These are phyloP conservation scores for Eucalyptus regnans DNA, from an alignment of 345 rosid genomes.

Conservation along the genomic window DNA sequence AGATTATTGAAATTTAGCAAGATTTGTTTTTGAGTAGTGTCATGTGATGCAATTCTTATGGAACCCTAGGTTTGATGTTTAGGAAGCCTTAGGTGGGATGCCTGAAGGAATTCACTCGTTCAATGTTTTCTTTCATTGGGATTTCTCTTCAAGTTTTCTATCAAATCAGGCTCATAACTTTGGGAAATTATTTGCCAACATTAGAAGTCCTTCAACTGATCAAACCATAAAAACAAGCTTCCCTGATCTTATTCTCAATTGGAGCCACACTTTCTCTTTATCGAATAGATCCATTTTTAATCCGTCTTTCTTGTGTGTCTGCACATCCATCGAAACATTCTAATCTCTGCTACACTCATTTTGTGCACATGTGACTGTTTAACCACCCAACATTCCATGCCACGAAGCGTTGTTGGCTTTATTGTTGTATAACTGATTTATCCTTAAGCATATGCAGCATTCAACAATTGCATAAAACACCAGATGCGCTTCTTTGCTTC, in stretches of 20 bases:
- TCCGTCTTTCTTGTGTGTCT: neutral
- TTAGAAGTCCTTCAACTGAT: neutral
- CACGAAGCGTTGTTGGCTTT: neutral
- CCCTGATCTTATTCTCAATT: neutral
- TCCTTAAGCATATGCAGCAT: neutral
- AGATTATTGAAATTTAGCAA: neutral
- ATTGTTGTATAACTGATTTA: neutral
- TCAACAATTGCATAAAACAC: neutral
- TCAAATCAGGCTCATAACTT: neutral
- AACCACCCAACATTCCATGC: neutral
- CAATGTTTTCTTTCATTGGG: neutral
- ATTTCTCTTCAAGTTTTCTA: neutral
- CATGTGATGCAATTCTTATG: neutral
- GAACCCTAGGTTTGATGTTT: neutral
- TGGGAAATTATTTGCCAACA: neutral
- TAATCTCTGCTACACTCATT: neutral
- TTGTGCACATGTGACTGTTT: neutral
- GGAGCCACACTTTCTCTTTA: neutral
- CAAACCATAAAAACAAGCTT: neutral
- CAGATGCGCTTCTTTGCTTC: neutral
- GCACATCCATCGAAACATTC: neutral
- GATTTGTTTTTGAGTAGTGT: neutral
- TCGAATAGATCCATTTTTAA: neutral
- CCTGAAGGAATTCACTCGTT: neutral
- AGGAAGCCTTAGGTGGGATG: neutral